These are phyloP conservation scores for Boletus coccyginus DNA, from an alignment of 768 basidiomycete species.

Conservation along the genomic window DNA sequence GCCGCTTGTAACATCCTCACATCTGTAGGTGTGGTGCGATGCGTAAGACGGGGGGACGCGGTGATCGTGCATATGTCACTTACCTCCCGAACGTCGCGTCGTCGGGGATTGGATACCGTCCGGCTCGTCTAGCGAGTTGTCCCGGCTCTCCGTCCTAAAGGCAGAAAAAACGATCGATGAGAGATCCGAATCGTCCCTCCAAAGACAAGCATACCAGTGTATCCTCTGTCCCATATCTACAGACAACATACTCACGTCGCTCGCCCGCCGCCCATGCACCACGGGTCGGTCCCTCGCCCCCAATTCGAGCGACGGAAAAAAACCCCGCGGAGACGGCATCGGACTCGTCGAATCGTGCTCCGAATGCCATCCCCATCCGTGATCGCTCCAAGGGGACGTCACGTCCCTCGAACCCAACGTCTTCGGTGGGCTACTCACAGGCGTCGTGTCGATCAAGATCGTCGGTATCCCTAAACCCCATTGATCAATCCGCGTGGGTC, in stretches of 20 bases:
- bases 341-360: constrained; percentile 9
- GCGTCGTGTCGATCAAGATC: constrained; percentile 55
- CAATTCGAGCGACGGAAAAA: constrained; percentile 17
- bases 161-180: not conserved
- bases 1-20: constrained; percentile 48
- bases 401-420: constrained; percentile 53
- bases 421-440: constrained; percentile 31
- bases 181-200: not conserved
- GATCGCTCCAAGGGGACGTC: constrained; percentile 34
- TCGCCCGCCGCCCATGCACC: not conserved
- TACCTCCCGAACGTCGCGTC: not conserved
- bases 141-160: not conserved
- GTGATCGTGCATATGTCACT: not conserved
- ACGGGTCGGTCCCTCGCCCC: constrained; percentile 33
- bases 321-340: constrained; percentile 3
- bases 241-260: not conserved
- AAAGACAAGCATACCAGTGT: not conserved
- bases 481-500: not conserved
- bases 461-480: constrained; percentile 56
- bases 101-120: not conserved
- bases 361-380: not conserved
- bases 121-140: not conserved
- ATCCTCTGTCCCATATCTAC: not conserved
- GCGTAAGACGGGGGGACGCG: not conserved
- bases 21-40: not conserved